These are phyloP conservation scores for Nakaseomyces sp. DNA, from an alignment of 1,139 yeast genomes.

Conservation along the genomic window DNA sequence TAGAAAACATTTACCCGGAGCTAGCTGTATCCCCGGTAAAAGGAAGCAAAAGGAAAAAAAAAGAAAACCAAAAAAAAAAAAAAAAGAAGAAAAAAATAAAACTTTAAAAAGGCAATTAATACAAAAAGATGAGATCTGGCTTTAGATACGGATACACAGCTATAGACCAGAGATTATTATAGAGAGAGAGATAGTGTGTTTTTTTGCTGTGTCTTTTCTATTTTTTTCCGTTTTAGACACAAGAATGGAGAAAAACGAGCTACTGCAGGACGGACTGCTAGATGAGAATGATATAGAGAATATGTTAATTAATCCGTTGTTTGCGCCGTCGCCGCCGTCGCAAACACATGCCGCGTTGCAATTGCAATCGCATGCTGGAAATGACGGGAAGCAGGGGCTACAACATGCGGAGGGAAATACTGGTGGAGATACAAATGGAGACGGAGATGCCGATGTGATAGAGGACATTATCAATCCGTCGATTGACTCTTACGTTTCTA, in stretches of 20 bases:
- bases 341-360: too few species aligned
- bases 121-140: too few species aligned
- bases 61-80: background rate
- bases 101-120: background rate
- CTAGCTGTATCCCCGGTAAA: background rate
- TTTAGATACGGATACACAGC: too few species aligned
- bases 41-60: too few species aligned
- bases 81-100: too few species aligned
- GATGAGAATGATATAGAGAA: slow-evolving; percentile 23
- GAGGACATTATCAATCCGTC: slow-evolving; percentile 28
- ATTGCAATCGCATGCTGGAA: too few species aligned
- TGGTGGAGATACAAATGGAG: background rate
- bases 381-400: too few species aligned
- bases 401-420: too few species aligned
- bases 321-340: background rate
- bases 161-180: too few species aligned
- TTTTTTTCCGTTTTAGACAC: too few species aligned
- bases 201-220: too few species aligned
- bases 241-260: slow-evolving; percentile 6
- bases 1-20: background rate
- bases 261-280: slow-evolving; percentile 4
- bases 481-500: slow-evolving; percentile 1
- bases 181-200: background rate
- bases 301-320: slow-evolving; percentile 12
- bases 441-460: slow-evolving; percentile 3